Evolutionary conservation across 2,329 filamentous ascomycete genomes (phyloP).

Genomic region (Cladophialophora immunda): DNA sequence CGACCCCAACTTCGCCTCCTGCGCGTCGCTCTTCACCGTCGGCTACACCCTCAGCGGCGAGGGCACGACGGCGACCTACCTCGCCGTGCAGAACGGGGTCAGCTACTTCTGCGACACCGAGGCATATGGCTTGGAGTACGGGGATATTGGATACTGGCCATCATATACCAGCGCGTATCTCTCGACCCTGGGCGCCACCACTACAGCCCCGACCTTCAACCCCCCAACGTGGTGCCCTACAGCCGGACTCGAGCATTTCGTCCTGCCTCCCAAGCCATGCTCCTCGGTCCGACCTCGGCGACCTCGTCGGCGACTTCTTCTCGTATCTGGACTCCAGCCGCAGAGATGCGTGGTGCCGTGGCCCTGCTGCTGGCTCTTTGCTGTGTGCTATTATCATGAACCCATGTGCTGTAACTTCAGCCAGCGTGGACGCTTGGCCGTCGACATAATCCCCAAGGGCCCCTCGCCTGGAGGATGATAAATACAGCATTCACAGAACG

Average conservation of each 20-base stretch:
- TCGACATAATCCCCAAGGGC: too few species aligned
- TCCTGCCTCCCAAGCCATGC: not conserved
- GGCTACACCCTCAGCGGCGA: not conserved
- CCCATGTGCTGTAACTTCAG: too few species aligned
- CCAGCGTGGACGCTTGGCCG: too few species aligned
- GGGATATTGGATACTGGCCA: not conserved
- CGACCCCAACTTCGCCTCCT: not conserved
- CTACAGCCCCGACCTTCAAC: not conserved
- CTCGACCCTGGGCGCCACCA: not conserved
- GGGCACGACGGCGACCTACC: not conserved
- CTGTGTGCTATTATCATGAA: not conserved
- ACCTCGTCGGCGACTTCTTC: not conserved
- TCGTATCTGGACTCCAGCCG: not conserved
- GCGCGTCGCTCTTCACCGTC: not conserved
- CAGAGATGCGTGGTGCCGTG: not conserved
- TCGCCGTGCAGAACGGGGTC: not conserved
- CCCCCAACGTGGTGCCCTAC: not conserved
- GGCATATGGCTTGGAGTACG: constrained; percentile 4
- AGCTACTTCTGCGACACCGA: constrained; percentile 8
- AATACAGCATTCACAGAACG: not conserved
- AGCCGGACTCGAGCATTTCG: constrained; percentile 3
- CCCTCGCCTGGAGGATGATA: not conserved
- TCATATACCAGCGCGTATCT: not conserved
- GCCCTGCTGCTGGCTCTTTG: not conserved
- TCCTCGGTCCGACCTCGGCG: not conserved